Evolutionary conservation across 805 yeast genomes (phyloP), one percentile per base, ranked within the genome.

Genomic region (Candida caryicola): DNA sequence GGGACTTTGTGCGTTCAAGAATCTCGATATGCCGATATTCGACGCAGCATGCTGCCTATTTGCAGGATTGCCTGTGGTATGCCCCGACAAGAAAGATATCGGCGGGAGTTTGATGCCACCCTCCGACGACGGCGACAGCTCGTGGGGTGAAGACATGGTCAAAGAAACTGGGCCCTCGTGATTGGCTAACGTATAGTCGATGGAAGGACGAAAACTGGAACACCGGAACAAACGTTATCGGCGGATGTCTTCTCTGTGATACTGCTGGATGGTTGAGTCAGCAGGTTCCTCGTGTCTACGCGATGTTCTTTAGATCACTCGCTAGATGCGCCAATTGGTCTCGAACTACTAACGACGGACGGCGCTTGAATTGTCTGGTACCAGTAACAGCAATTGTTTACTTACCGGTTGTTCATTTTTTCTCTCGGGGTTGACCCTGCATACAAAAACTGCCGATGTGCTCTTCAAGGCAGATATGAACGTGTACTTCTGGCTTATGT

Each of bases 81-180:
- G 32, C 14, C 47, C 46, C 3, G 64, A 55, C 33, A 62, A 44
- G 35, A 60, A 60, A 17, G 62, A 54, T 10, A 62, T 62, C 9
- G 60, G 57, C 16, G 60, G 60, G 28, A 55, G 50, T 28, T 54
- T 43, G 23, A 55, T 50, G 9, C 51, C 51, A 10, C 36, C 35
- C 15, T 43, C 41, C 10, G 39, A 17, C 10, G 35, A 7, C 23
- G 31, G 33, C 5, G 41, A 29, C 9, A 26, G 17, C 19, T 40
- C 41, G 23, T 31, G 14, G 4, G 41, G 31, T 12, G 43, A 27
- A 9, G 41, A 34, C 44, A 40, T 40, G 26, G 14, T n/a, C n/a
- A n/a, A n/a, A n/a, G n/a, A n/a, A n/a, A n/a, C n/a, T n/a, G n/a
- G n/a, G n/a, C n/a, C n/a, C n/a, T n/a, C n/a, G n/a, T n/a, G n/a